These are phyloP conservation scores for Diaporthe aspalathi DNA, from an alignment of 2,329 filamentous ascomycete genomes.

Conservation along the genomic window DNA sequence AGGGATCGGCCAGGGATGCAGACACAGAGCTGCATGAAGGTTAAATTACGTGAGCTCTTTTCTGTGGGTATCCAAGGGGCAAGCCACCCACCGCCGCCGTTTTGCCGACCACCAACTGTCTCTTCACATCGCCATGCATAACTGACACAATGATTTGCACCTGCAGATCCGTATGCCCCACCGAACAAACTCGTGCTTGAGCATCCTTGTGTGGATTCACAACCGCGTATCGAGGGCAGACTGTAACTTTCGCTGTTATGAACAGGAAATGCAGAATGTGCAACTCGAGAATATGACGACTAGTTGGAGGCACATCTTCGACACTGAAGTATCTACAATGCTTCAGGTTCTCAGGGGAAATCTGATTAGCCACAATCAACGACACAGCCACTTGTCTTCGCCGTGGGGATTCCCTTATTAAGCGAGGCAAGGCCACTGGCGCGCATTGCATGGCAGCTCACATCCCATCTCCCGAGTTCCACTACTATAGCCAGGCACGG, in stretches of 20 bases:
- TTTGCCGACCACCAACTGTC: neutral
- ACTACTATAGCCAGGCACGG: neutral
- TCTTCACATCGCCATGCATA: neutral
- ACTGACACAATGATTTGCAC: neutral
- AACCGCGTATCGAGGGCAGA: neutral
- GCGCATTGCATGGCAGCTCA: neutral
- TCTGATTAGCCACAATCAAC: neutral
- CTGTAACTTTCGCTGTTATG: neutral
- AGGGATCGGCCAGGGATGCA: slow-evolving; percentile 11
- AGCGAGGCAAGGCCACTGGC: slow-evolving; percentile 7
- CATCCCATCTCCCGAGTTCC: neutral
- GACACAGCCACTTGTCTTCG: neutral
- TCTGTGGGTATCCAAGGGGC: slow-evolving; percentile 12
- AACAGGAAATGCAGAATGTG: neutral
- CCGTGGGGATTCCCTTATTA: neutral
- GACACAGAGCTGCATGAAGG: neutral
- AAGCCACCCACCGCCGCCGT: slow-evolving; percentile 10
- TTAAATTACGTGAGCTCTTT: slow-evolving; percentile 15
- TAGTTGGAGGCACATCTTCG: neutral
- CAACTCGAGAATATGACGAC: neutral
- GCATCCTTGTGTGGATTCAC: neutral
- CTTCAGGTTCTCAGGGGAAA: neutral
- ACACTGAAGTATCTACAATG: neutral
- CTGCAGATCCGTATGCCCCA: slow-evolving; percentile 16
- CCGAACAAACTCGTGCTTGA: slow-evolving; percentile 6